These are phyloP conservation scores for Hortaea sp. DNA, from an alignment of 2,329 filamentous ascomycete species.

Conservation along the genomic window DNA sequence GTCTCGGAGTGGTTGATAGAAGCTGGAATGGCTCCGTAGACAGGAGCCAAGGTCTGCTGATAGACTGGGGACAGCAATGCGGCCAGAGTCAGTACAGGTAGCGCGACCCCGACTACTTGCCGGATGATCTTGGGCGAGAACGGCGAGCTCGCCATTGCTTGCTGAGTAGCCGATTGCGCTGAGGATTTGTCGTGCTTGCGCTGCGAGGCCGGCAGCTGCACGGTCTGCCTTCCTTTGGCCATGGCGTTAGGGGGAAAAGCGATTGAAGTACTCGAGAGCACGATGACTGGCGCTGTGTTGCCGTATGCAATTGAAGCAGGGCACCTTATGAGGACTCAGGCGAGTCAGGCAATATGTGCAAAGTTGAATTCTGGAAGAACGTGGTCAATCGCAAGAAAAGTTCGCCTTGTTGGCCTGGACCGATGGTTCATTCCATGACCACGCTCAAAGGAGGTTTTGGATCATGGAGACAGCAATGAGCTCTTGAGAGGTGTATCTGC, in stretches of 20 bases:
- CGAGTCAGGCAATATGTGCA: no score
- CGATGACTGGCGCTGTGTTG: no score
- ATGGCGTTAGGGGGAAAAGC: background rate
- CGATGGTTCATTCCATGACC: no score
- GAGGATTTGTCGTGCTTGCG: slow-evolving; percentile 2
- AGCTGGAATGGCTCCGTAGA: slow-evolving; percentile 77
- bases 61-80: slow-evolving; percentile 61
- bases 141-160: background rate
- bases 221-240: slow-evolving; percentile 5
- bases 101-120: background rate
- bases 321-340: no score
- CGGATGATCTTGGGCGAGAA: background rate
- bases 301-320: no score
- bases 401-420: no score
- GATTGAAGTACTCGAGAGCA: no score
- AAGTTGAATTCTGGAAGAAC: no score
- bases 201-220: slow-evolving; percentile 2
- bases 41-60: slow-evolving; percentile 68
- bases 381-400: no score
- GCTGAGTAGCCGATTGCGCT: background rate
- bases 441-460: no score
- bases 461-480: no score
- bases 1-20: slow-evolving; percentile 57
- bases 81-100: slow-evolving; percentile 31
- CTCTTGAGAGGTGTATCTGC: no score